phyloP scores from a whole-genome alignment of 208 protist genomes.

The Trypanosoma conorhini region DNA sequence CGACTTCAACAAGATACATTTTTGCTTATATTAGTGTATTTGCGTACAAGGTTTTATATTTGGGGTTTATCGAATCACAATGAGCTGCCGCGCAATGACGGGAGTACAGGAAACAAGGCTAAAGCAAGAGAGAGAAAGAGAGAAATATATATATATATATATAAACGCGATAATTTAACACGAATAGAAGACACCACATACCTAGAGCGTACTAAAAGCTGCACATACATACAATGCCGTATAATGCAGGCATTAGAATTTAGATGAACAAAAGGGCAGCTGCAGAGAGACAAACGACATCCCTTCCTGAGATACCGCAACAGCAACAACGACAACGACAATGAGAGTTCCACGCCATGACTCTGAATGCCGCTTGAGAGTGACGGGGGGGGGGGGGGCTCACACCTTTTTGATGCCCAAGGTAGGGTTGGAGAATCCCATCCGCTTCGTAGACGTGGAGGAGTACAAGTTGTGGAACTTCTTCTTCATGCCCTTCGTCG shows the following conservation, averaged over 20 bases:
- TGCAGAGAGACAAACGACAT: neutral
- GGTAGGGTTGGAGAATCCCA: conserved; percentile 86
- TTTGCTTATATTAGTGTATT: neutral
- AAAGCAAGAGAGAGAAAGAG: neutral
- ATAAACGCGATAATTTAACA: too few relatives aligned
- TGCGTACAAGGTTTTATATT: neutral
- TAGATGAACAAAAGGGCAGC: neutral
- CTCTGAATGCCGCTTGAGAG: neutral
- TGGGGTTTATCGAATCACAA: conserved; percentile 4
- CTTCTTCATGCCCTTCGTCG: conserved; percentile 91
- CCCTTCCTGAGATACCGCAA: too few relatives aligned
- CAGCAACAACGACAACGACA: neutral
- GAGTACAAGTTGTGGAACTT: conserved; percentile 92
- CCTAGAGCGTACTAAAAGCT: too few relatives aligned
- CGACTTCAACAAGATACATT: conserved; percentile 30
- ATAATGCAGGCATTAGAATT: neutral
- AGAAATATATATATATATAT: conserved; percentile 5
- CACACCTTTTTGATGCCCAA: conserved; percentile 89
- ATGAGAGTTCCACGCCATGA: neutral
- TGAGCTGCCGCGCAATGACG: neutral
- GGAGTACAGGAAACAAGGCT: neutral
- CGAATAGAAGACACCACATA: too few relatives aligned
- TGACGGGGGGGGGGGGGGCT: conserved; percentile 1
- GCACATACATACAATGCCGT: too few relatives aligned
- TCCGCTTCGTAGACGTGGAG: conserved; percentile 85